Evolutionary conservation across 2,329 filamentous ascomycete species (phyloP), one percentile per base, ranked within the genome.

Genomic region (Shiraia sp.): DNA sequence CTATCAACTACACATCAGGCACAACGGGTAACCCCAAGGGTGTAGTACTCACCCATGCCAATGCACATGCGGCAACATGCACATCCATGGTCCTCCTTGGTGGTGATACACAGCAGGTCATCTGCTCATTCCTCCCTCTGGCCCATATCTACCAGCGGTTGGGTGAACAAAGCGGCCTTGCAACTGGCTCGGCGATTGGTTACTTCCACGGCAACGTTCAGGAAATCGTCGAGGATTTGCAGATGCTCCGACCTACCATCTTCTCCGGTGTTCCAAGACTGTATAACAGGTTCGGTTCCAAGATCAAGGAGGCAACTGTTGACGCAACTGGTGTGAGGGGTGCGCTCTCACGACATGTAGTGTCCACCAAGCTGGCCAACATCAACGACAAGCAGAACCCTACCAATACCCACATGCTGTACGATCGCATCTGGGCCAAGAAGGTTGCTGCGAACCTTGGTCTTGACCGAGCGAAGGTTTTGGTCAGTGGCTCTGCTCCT

Each of bases 121-220:
- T 86, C 54, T 81, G 89, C 43, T 97, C 92, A 1, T 99, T 97
- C 71, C 80, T 99, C 36, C 93, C 93, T 0, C 75, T 96, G 27
- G 93, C 93, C 8, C 93, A 99, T 67, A 97, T 99, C 59, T 96
- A 89, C 69, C 88, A 91, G 52, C 86, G 93, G 40, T 78, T 96
- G 54, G 77, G 85, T 28, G 93, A 99, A 66, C 87, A 95, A 66
- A 76, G 78, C 3, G 80, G 82, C 10, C 75, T 96, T 12, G 82
- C 86, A 59, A 78, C 81, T 37, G 91, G 90, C 40, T 82, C 81
- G 24, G 75, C 82, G 7, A 84, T 96, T 57, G 93, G 92, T 10
- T 99, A 92, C 71, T 99, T 96, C 80, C 89, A 93, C 57, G 93
- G 93, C 40, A 90, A 96, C 63, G 86, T 96, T 49, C 66, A 87